Evolutionary conservation across 1,139 yeast genomes (phyloP).

Genomic region (Pichia sp.): DNA sequence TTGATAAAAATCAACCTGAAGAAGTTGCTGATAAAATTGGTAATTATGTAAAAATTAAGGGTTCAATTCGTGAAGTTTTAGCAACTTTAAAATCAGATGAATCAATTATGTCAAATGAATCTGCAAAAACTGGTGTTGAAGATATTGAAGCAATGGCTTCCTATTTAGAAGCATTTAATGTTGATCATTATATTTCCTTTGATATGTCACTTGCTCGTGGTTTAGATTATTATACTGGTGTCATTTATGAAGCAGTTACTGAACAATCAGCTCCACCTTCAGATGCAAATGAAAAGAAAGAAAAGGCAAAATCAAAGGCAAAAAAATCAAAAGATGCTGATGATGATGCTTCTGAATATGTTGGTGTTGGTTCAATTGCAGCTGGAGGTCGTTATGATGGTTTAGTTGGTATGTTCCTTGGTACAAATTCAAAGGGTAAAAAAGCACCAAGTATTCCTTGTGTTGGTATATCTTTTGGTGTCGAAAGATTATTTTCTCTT

Average conservation of each 20-base stretch:
- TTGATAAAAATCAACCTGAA: conserved; percentile 81
- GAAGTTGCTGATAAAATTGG: conserved; percentile 92
- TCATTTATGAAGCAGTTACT: conserved; percentile 93
- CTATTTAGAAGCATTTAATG: conserved; percentile 74
- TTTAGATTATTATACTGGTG: conserved; percentile 92
- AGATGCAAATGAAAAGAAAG: conserved; percentile 61
- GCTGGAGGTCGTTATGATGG: conserved; percentile 98
- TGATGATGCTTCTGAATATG: conserved; percentile 93
- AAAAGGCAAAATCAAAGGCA: conserved; percentile 38
- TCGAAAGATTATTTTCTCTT: conserved; percentile 86
- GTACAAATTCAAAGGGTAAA: conserved; percentile 58
- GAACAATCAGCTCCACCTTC: conserved; percentile 90
- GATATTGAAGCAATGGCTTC: conserved; percentile 73
- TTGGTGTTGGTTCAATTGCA: conserved; percentile 96
- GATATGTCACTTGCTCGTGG: conserved; percentile 96
- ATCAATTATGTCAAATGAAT: conserved; percentile 51
- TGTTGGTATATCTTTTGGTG: conserved; percentile 95
- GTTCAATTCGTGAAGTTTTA: conserved; percentile 65
- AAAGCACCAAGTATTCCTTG: conserved; percentile 81
- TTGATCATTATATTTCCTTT: conserved; percentile 60
- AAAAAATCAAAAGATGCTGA: conserved; percentile 38
- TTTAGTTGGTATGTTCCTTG: conserved; percentile 92
- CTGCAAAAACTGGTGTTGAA: conserved; percentile 72
- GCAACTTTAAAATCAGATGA: conserved; percentile 50
- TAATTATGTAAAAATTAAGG: conserved; percentile 78